Evolutionary conservation across 2,329 filamentous ascomycete species (phyloP).

Genomic region (Trichoderma aggressivum): DNA sequence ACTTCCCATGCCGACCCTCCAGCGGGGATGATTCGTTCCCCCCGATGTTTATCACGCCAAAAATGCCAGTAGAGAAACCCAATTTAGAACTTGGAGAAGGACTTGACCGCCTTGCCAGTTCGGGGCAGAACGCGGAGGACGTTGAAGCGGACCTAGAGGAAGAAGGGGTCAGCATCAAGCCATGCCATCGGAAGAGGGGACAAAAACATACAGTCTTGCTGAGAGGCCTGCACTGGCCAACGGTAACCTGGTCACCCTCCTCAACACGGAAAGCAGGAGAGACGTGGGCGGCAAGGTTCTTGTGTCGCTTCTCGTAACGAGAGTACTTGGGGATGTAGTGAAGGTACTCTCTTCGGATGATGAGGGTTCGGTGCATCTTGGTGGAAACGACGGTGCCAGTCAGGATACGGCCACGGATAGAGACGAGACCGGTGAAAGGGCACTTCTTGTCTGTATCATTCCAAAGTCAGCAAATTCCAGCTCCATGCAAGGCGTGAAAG

Average conservation of each 20-base stretch:
- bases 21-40: constrained; percentile 35
- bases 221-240: constrained; percentile 98
- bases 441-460: constrained; percentile 91
- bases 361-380: constrained; percentile 99
- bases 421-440: constrained; percentile 98
- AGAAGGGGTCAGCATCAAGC: constrained; percentile 25
- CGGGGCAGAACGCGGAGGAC: constrained; percentile 96
- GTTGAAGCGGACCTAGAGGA: constrained; percentile 89
- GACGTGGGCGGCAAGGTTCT: constrained; percentile 99
- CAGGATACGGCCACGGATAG: constrained; percentile 99
- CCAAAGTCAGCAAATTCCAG: constrained; percentile 27
- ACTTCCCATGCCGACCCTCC: constrained; percentile 42
- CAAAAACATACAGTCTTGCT: constrained; percentile 89
- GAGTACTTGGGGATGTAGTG: constrained; percentile 99
- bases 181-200: background rate
- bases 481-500: background rate
- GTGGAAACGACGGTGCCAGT: constrained; percentile 98
- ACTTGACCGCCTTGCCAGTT: constrained; percentile 96
- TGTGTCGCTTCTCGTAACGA: constrained; percentile 99
- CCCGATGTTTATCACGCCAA: constrained; percentile 51
- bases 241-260: constrained; percentile 98
- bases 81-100: constrained; percentile 96
- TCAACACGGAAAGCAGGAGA: constrained; percentile 99
- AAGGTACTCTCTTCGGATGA: constrained; percentile 99
- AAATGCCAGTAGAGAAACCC: constrained; percentile 50